phyloP scores from a whole-genome alignment of 2,329 filamentous ascomycete species.

The Arthrobotrys pseudoclavata region DNA sequence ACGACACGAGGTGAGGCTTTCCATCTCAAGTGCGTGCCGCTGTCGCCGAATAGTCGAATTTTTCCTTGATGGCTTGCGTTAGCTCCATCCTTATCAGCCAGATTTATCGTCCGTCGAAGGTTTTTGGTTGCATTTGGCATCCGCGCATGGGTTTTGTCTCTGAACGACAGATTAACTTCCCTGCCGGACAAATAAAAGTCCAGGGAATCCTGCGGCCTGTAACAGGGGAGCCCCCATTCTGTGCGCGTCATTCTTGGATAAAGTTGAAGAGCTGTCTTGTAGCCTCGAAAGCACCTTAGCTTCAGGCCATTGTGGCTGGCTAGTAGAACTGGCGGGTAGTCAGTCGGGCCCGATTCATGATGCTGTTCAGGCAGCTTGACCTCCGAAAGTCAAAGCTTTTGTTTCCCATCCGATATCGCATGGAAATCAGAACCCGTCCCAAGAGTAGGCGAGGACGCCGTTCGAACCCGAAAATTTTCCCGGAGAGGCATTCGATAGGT shows the following conservation, averaged over 20 bases:
- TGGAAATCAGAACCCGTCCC: slow-evolving; percentile 36
- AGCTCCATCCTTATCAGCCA: slow-evolving; percentile 50
- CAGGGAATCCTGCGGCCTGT: slow-evolving; percentile 32
- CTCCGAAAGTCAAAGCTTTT: slow-evolving; percentile 17
- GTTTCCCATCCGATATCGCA: slow-evolving; percentile 54
- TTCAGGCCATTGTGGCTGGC: slow-evolving; percentile 38
- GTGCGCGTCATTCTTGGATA: slow-evolving; percentile 22
- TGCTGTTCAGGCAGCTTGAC: slow-evolving; percentile 12
- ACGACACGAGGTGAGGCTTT: slow-evolving; percentile 32
- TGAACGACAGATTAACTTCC: slow-evolving; percentile 22
- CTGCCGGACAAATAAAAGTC: slow-evolving; percentile 46
- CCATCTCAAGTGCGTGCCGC: slow-evolving; percentile 27
- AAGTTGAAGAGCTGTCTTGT: slow-evolving; percentile 12
- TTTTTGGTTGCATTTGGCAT: slow-evolving; percentile 29
- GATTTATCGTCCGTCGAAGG: slow-evolving; percentile 39
- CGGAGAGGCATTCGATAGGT: slow-evolving; percentile 22
- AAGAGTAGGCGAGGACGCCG: slow-evolving; percentile 50
- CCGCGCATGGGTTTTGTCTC: slow-evolving; percentile 16
- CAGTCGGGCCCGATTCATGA: slow-evolving; percentile 33
- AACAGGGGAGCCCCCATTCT: slow-evolving; percentile 46
- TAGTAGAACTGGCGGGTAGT: slow-evolving; percentile 24
- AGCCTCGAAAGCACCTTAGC: slow-evolving; percentile 30
- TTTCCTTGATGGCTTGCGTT: slow-evolving; percentile 47
- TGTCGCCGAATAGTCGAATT: slow-evolving; percentile 53
- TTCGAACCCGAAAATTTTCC: slow-evolving; percentile 49